Conservation (phyloP, 1,284 basidiomycete species). For the Lentinus polychrous region DNA sequence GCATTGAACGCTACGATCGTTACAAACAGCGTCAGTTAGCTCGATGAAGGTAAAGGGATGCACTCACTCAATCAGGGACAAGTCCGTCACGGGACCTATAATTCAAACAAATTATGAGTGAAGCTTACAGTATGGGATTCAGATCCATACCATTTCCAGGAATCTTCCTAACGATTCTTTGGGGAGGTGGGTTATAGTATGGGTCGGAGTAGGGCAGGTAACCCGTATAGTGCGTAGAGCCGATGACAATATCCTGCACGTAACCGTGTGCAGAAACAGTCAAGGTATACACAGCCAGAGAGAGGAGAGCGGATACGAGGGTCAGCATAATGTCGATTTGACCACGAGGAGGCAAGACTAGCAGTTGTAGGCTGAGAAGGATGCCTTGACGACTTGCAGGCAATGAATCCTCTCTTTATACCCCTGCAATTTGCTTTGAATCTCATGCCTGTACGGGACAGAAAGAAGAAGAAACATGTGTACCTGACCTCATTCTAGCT, state of each 20-base stretch:
- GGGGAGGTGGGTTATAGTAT: slow-evolving; percentile 30
- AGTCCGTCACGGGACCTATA: slow-evolving; percentile 20
- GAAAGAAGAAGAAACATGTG: too few species aligned
- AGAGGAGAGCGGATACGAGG: slow-evolving; percentile 1
- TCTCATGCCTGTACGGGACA: too few species aligned
- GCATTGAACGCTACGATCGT: slow-evolving; percentile 31
- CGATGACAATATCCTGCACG: slow-evolving; percentile 28
- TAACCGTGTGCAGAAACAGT: slow-evolving; percentile 26
- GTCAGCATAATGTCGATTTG: neutral
- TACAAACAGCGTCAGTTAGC: neutral
- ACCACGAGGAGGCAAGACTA: too few species aligned
- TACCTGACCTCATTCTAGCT: too few species aligned
- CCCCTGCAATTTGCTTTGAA: too few species aligned
- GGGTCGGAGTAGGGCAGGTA: slow-evolving; percentile 33
- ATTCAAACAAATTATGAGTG: slow-evolving; percentile 19
- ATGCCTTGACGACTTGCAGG: too few species aligned
- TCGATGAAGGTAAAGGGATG: neutral
- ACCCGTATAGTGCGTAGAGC: slow-evolving; percentile 25
- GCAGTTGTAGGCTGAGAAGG: too few species aligned
- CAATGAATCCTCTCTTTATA: too few species aligned
- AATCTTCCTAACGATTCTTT: slow-evolving; percentile 40
- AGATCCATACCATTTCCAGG: slow-evolving; percentile 34
- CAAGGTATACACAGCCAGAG: slow-evolving; percentile 1
- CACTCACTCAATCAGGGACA: slow-evolving; percentile 24
- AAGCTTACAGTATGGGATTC: slow-evolving; percentile 10